phyloP scores from a whole-genome alignment of 345 rosid genomes.

The Euphorbia lathyris region DNA sequence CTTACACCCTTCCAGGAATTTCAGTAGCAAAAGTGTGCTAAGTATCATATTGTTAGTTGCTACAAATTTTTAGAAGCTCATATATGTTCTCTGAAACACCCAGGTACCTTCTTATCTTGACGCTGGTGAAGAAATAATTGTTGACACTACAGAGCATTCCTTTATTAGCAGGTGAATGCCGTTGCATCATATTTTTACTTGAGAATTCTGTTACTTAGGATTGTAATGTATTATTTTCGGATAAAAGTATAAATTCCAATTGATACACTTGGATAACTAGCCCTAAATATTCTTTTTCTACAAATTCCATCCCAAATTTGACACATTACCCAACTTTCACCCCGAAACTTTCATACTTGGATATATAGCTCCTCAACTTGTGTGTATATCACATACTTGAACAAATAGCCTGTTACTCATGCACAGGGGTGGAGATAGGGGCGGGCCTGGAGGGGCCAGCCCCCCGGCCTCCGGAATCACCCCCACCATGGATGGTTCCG shows the following conservation, averaged over 20 bases:
- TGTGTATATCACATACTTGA: neutral
- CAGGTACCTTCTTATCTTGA: conserved; percentile 84
- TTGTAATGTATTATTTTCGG: neutral
- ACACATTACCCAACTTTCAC: neutral
- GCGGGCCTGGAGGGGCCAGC: too few species aligned
- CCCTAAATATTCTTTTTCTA: neutral
- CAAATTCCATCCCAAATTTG: neutral
- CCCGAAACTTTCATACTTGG: neutral
- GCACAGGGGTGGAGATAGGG: too few species aligned
- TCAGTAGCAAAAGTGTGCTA: neutral
- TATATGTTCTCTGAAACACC: neutral
- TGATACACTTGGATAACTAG: neutral
- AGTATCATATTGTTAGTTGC: neutral
- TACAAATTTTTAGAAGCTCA: neutral
- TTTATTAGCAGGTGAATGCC: conserved; percentile 61
- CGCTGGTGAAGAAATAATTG: conserved; percentile 65
- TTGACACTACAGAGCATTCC: conserved; percentile 69
- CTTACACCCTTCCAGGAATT: neutral
- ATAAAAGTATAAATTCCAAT: neutral
- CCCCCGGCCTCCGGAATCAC: too few species aligned
- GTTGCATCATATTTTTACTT: neutral
- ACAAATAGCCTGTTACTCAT: neutral
- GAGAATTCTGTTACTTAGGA: neutral
- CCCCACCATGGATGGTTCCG: too few species aligned
- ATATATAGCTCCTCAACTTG: neutral